Base-by-base conservation (phyloP, 495 filamentous ascomycete species). In the Evansstolkia leycettana region DNA sequence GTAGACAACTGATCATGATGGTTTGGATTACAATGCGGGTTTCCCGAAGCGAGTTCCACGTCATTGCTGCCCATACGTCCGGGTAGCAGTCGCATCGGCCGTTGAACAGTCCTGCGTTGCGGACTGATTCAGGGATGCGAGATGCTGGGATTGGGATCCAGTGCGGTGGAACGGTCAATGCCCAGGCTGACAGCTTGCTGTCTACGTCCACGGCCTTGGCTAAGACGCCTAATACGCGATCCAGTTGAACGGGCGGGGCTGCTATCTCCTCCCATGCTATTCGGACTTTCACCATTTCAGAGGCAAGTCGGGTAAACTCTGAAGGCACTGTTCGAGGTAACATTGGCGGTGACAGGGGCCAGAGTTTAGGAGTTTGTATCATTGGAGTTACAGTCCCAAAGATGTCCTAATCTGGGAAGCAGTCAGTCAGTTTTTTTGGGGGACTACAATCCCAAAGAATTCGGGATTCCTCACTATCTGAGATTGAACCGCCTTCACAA, bases 41-140 rank as follows among this genome's bases (percentile, higher is more conserved):
- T 45, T 70, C 72, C 18, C 78, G 72, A 50, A 74, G 78, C 26
- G 65, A 65, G 37, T 78, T 83, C 75, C 76, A 80, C 12, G 72
- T 68, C 10, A 65, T 55, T 0, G 70, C 68, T 7, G 73, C 65
- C 70, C 73, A 80, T 33, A 75, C 57, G 41, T 76, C 66, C 1
- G 51, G 38, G 47, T 82, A 83, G 37, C 65, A 51, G 48, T 82
- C 76, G 41, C 72, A 76, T 19, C 60, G 60, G 34, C 64, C 62
- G 7, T 63, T 58, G 43, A 73, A 79, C 12, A 59, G 33, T 2
- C 55, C 55, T 1, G 54, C 50, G 3, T 52, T 37, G 7, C 47
- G 56, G 18, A 60, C 47, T 7, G 54, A 55, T 37, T 53, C 39
- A 1, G 52, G 52, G 20, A 68, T 61, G 6, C 45, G 42, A 10